phyloP scores from a whole-genome alignment of 805 yeast genomes.

The Cyberlindnera euphorbiiphila region DNA sequence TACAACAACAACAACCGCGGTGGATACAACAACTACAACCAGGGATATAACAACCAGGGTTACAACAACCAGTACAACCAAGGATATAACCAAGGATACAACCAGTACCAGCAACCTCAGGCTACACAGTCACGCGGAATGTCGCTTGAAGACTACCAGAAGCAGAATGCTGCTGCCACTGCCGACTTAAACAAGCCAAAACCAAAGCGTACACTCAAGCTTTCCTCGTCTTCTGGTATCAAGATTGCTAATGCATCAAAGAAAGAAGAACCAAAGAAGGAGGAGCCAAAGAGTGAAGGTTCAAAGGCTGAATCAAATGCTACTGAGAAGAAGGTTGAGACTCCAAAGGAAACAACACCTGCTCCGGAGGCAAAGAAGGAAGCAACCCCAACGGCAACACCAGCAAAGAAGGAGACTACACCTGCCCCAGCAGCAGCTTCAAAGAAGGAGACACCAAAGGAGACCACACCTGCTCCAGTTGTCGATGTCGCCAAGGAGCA shows the following conservation, averaged over 20 bases:
- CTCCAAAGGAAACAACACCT: constrained; percentile 28
- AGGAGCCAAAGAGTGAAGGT: constrained; percentile 14
- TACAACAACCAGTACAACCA: constrained; percentile 17
- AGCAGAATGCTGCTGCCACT: constrained; percentile 39
- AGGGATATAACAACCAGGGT: constrained; percentile 4
- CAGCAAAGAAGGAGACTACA: constrained; percentile 9
- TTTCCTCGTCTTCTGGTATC: constrained; percentile 62
- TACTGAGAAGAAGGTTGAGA: constrained; percentile 19
- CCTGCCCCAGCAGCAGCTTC: constrained; percentile 20
- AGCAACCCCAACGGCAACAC: constrained; percentile 24
- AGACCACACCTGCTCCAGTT: constrained; percentile 22
- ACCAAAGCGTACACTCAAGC: constrained; percentile 61
- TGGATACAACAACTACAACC: constrained; percentile 10
- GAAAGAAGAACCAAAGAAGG: constrained; percentile 31
- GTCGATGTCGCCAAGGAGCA: constrained; percentile 61
- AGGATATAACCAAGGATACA: constrained; percentile 14
- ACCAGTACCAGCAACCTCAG: constrained; percentile 23
- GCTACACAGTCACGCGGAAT: constrained; percentile 45
- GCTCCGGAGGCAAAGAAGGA: constrained; percentile 16
- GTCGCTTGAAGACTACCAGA: constrained; percentile 81
- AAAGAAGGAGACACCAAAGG: constrained; percentile 18
- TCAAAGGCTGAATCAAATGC: constrained; percentile 15
- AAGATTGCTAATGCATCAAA: constrained; percentile 54
- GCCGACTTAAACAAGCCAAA: constrained; percentile 16
- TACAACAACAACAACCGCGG: constrained; percentile 3